Evolutionary conservation across 2,329 filamentous ascomycete species (phyloP).

Genomic region (Ceratocystis ficicola): DNA sequence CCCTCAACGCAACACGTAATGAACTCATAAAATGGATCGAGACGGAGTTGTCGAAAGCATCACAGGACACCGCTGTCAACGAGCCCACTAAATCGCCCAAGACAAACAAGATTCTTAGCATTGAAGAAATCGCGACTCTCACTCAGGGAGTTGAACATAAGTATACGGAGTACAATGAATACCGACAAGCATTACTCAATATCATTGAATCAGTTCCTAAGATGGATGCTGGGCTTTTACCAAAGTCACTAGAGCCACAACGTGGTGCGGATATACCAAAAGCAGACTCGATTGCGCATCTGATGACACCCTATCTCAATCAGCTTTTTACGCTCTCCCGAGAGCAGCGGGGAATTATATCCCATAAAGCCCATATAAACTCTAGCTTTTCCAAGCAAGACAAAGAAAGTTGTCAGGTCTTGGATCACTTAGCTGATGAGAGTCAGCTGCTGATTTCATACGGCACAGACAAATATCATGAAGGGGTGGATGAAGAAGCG

Average conservation of each 20-base stretch:
- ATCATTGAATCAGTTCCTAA: conserved; percentile 13
- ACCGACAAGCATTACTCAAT: conserved; percentile 35
- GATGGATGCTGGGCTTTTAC: conserved; percentile 17
- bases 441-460: conserved; percentile 48
- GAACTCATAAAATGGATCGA: conserved; percentile 56
- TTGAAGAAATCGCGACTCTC: conserved; percentile 23
- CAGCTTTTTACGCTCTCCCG: conserved; percentile 41
- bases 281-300: conserved; percentile 29
- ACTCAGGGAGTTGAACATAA: conserved; percentile 37
- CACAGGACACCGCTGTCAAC: not conserved
- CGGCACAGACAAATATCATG: conserved; percentile 31
- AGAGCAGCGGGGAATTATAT: conserved; percentile 45
- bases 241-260: not conserved
- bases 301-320: conserved; percentile 46
- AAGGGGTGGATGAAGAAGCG: conserved; percentile 22
- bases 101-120: conserved; percentile 17
- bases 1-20: conserved; percentile 44
- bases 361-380: conserved; percentile 47
- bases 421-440: conserved; percentile 47
- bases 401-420: conserved; percentile 38
- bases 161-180: conserved; percentile 42
- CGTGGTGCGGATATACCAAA: conserved; percentile 21
- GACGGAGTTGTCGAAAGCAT: conserved; percentile 36
- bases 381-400: conserved; percentile 39
- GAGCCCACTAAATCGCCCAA: conserved; percentile 10